phyloP scores from a whole-genome alignment of 1,284 basidiomycete genomes.

The Exsudoporus floridanus region DNA sequence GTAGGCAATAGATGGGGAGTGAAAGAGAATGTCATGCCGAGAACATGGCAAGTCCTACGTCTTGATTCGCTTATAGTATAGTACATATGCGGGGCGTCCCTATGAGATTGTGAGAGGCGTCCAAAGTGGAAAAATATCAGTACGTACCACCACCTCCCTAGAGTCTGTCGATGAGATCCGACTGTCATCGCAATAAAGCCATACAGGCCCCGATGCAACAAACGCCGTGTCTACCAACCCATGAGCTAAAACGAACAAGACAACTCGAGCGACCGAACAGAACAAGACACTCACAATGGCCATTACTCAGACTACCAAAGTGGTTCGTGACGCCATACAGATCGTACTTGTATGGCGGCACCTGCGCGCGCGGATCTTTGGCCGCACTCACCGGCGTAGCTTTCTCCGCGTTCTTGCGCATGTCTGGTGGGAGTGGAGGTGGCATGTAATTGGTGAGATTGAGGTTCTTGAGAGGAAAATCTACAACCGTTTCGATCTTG shows the following conservation, averaged over 20 bases:
- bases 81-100: constrained; percentile 85
- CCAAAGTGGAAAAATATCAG: not conserved
- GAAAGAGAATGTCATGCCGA: not conserved
- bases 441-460: constrained; percentile 95
- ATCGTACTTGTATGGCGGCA: constrained; percentile 85
- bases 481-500: constrained; percentile 88
- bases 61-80: constrained; percentile 80
- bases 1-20: not conserved
- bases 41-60: constrained; percentile 37
- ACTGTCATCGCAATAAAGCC: constrained; percentile 89
- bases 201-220: constrained; percentile 74
- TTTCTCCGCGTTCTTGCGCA: constrained; percentile 43
- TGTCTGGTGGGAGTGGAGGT: constrained; percentile 65
- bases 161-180: constrained; percentile 67
- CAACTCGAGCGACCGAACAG: not conserved
- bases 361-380: constrained; percentile 77
- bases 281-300: constrained; percentile 74
- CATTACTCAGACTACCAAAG: constrained; percentile 85
- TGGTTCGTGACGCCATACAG: constrained; percentile 92
- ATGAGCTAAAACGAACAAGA: not conserved
- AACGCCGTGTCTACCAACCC: constrained; percentile 74
- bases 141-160: constrained; percentile 82
- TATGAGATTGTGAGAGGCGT: constrained; percentile 35
- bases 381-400: constrained; percentile 12
- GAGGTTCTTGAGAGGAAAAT: constrained; percentile 81